Base-by-base conservation (phyloP, 495 filamentous ascomycete genomes). In the Penicillium lividum region DNA sequence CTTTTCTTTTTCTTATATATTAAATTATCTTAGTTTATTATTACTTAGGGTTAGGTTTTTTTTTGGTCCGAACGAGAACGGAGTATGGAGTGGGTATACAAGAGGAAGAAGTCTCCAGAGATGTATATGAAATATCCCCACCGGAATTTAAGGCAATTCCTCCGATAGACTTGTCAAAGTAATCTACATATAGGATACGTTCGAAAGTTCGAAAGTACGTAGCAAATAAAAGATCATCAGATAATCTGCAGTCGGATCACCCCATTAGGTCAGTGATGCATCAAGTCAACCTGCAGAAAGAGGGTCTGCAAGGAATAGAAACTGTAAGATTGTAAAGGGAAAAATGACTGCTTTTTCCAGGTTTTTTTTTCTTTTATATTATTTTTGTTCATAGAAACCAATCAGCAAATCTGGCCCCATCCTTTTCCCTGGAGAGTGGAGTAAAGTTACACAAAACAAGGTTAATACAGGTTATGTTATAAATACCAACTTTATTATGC, bases 191-290 rank as follows among this genome's bases (percentile, higher is more conserved):
- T 33, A 33, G 34, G 4, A 38, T 38, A 15, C 34, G 13, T 38
- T 38, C 34, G 4, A 38, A 38, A 38, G 34, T 38, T 10, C 16
- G 13, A 60, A 57, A 59, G 44, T 22, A 22, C 22, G 22, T 22
- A 22, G 22, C 22, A 49, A 55, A 55, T 15, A 61, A 53, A 44
- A 53, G 59, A 66, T 66, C 49, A 50, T 55, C 51, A 53, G 42
- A 61, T 38, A 45, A 40, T 51, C 61, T 66, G 63, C 60, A 64
- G 64, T 50, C 58, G 33, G 44, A 55, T 64, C 64, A 64, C 61
- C 31, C 31, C 13, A 7, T 18, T 29, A 9, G 10, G 28, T 16
- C 7, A 40, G 42, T 49, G 56, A 54, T 54, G 57, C 50, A 49
- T 54, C 57, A 42, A 59, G 54, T 59, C 57, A 54, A 30, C 13